These are phyloP conservation scores for Ganoderma meredithae DNA, from an alignment of 1,284 basidiomycete species.

Conservation along the genomic window DNA sequence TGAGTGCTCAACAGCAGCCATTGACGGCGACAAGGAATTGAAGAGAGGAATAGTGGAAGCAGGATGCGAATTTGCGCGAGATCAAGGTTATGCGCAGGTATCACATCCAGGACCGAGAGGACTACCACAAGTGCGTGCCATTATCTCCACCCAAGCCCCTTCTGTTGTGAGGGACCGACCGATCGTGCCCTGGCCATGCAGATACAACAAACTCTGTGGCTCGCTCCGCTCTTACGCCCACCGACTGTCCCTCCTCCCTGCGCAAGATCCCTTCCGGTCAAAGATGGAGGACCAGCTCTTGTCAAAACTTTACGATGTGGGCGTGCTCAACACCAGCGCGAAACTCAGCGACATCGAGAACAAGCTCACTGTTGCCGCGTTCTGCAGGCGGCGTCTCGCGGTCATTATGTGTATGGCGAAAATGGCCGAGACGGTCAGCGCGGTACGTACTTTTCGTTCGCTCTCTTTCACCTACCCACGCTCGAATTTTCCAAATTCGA, in stretches of 20 bases:
- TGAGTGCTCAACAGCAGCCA: conserved; percentile 48
- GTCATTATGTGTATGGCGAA: conserved; percentile 94
- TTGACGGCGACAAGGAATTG: not conserved
- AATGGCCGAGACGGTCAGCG: conserved; percentile 96
- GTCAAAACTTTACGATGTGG: conserved; percentile 97
- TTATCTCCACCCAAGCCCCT: conserved; percentile 3
- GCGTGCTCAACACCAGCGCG: conserved; percentile 81
- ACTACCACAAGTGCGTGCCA: conserved; percentile 86
- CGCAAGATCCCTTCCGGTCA: conserved; percentile 89
- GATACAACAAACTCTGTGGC: conserved; percentile 97
- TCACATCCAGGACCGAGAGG: conserved; percentile 93
- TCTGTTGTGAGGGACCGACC: not conserved
- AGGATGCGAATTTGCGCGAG: conserved; percentile 92
- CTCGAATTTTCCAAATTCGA: conserved; percentile 11
- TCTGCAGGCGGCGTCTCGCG: conserved; percentile 91
- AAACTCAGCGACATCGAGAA: conserved; percentile 94
- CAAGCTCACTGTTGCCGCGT: conserved; percentile 94
- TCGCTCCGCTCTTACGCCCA: conserved; percentile 88
- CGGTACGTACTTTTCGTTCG: conserved; percentile 62
- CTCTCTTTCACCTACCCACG: not conserved
- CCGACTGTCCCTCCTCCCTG: conserved; percentile 86
- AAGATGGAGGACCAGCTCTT: conserved; percentile 90
- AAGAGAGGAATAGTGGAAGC: conserved; percentile 83
- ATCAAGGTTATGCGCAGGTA: conserved; percentile 96
- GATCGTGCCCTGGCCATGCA: conserved; percentile 40